Conservation (phyloP, 2,329 filamentous ascomycete genomes). For the Cytospora mali region DNA sequence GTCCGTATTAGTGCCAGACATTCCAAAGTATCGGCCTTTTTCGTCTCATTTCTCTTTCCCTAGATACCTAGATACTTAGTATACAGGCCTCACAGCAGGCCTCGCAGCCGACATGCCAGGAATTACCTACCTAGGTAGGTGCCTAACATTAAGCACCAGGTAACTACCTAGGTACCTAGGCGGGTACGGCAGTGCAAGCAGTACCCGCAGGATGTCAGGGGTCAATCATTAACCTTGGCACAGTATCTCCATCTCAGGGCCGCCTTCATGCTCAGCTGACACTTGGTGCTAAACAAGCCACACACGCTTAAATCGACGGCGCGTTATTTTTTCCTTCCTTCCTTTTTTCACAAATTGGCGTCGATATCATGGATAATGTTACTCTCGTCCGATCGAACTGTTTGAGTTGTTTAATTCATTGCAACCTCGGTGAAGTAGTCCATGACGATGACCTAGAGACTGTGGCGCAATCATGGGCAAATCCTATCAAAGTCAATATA, state of each 20-base stretch:
- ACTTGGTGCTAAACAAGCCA: slow-evolving; percentile 15
- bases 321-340: neutral
- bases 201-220: neutral
- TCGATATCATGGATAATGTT: neutral
- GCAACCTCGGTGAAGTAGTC: neutral
- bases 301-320: neutral
- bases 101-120: too few relatives aligned
- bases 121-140: too few relatives aligned
- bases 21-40: too few relatives aligned
- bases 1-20: too few relatives aligned
- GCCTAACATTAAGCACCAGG: too few relatives aligned
- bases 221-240: too few relatives aligned
- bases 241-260: slow-evolving; percentile 14
- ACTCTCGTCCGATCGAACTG: neutral
- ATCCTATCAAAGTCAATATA: neutral
- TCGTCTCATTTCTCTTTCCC: too few relatives aligned
- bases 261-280: slow-evolving; percentile 26
- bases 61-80: too few relatives aligned
- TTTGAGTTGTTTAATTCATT: neutral
- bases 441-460: neutral
- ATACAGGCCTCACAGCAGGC: too few relatives aligned
- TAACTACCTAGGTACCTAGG: too few relatives aligned
- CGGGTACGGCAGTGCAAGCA: too few relatives aligned
- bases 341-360: neutral
- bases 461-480: neutral